Evolutionary conservation across 202 grass and related monocot species (phyloP).

Genomic region (Setaria italica): DNA sequence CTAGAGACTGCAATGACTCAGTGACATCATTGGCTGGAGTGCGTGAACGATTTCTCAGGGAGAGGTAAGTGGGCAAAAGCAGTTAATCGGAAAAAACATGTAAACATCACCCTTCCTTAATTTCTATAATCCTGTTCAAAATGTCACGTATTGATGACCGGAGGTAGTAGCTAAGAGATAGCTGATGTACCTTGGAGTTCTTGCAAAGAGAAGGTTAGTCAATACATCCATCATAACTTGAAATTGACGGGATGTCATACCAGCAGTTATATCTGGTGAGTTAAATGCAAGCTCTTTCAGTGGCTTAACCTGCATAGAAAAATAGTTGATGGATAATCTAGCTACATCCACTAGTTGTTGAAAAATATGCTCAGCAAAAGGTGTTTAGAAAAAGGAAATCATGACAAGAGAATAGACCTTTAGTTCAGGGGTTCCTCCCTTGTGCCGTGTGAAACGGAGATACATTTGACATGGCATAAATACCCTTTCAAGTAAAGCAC

Average conservation of each 20-base stretch:
- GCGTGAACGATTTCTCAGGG: background rate
- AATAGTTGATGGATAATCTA: conserved; percentile 45
- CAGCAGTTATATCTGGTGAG: conserved; percentile 92
- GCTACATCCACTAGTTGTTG: conserved; percentile 22
- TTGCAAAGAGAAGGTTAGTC: conserved; percentile 97
- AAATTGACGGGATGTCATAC: conserved; percentile 99
- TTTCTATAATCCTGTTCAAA: background rate
- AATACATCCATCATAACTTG: conserved; percentile 99
- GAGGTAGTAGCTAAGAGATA: conserved; percentile 40
- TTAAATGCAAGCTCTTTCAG: conserved; percentile 94
- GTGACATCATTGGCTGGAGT: background rate
- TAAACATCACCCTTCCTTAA: background rate
- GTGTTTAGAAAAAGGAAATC: conserved; percentile 37
- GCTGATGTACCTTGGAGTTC: conserved; percentile 70
- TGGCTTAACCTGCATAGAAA: conserved; percentile 88
- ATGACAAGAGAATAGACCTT: conserved; percentile 62
- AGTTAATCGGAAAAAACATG: background rate
- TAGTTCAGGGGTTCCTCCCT: conserved; percentile 91
- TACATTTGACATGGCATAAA: conserved; percentile 99
- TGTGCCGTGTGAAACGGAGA: conserved; percentile 88
- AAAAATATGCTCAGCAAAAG: conserved; percentile 36
- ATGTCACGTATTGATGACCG: background rate
- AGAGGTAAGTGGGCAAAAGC: background rate
- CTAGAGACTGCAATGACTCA: background rate
- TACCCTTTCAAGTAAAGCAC: conserved; percentile 95